These are phyloP conservation scores for Crataegus laevigata DNA, from an alignment of 306 rosid species.

Conservation along the genomic window DNA sequence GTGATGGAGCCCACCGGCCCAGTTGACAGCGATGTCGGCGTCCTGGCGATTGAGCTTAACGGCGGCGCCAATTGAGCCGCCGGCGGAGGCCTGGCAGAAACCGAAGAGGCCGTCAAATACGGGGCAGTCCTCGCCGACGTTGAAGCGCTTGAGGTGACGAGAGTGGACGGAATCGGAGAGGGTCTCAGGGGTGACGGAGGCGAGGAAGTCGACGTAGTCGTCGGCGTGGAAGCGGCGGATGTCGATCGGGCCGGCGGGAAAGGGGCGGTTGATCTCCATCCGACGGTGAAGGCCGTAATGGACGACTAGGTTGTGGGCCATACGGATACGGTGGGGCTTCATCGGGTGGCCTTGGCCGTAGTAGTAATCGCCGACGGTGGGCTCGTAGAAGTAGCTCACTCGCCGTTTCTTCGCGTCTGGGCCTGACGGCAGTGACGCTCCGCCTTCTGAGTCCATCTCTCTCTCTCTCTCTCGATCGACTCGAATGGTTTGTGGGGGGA, in stretches of 20 bases:
- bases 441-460: constrained; percentile 21
- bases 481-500: not conserved
- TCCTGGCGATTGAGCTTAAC: constrained; percentile 66
- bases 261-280: constrained; percentile 76
- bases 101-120: constrained; percentile 66
- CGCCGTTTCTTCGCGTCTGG: constrained; percentile 53
- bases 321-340: constrained; percentile 79
- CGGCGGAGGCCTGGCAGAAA: constrained; percentile 73
- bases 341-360: constrained; percentile 83
- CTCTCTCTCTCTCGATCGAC: not conserved
- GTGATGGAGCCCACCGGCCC: constrained; percentile 82
- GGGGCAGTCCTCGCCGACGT: constrained; percentile 80
- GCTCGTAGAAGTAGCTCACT: constrained; percentile 74
- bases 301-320: constrained; percentile 71
- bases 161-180: constrained; percentile 34
- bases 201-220: constrained; percentile 60
- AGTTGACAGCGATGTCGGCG: constrained; percentile 64
- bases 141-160: constrained; percentile 69
- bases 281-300: constrained; percentile 77
- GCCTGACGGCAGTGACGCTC: constrained; percentile 54
- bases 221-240: constrained; percentile 57
- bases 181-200: constrained; percentile 53
- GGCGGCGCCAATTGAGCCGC: constrained; percentile 79
- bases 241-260: constrained; percentile 46
- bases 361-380: constrained; percentile 68